Percentiles rank a stretch among this genome's conserved stretches.
These are phyloP conservation scores for Fusarium praegraminearum DNA, from an alignment of 2,329 filamentous ascomycete genomes.

Conservation along the genomic window DNA sequence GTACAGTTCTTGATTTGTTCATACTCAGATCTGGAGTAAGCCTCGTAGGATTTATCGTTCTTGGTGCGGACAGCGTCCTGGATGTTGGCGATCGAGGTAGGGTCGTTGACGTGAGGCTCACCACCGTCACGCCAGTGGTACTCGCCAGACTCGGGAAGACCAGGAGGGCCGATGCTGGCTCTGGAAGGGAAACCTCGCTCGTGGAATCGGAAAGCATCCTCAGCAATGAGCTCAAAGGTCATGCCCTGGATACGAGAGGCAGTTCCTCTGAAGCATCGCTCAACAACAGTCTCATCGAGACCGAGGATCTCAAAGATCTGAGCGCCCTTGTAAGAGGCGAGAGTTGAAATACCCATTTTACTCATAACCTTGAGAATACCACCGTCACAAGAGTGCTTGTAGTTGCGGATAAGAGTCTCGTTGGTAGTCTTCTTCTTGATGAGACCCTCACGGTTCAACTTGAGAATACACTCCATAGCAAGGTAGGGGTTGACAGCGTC, in stretches of 20 bases:
- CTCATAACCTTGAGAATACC: conserved; percentile 99
- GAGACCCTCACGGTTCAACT: conserved; percentile 92
- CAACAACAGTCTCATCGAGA: conserved; percentile 90
- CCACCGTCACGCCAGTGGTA: conserved; percentile 99
- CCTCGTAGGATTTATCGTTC: conserved; percentile 98
- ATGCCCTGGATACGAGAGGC: conserved; percentile 94
- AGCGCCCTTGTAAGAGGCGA: conserved; percentile 96
- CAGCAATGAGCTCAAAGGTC: conserved; percentile 92
- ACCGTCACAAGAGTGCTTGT: conserved; percentile 95
- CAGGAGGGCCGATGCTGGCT: conserved; percentile 79
- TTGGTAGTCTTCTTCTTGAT: conserved; percentile 90
- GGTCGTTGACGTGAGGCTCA: conserved; percentile 95
- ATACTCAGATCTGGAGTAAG: conserved; percentile 92
- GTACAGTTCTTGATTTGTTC: conserved; percentile 98
- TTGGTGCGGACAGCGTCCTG: conserved; percentile 96
- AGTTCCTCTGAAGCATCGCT: conserved; percentile 94
- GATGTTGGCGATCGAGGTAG: conserved; percentile 93
- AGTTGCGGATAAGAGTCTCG: conserved; percentile 89
- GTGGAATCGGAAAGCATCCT: conserved; percentile 94
- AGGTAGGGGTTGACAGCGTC: conserved; percentile 96
- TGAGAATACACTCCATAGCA: conserved; percentile 94
- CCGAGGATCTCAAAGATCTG: conserved; percentile 98
- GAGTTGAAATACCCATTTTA: conserved; percentile 98
- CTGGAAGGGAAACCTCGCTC: conserved; percentile 91
- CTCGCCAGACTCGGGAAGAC: conserved; percentile 91